Percentiles rank a stretch among this genome's conserved stretches.
phyloP scores from a whole-genome alignment of 1,284 basidiomycete genomes.

The Chalciporus sp. region DNA sequence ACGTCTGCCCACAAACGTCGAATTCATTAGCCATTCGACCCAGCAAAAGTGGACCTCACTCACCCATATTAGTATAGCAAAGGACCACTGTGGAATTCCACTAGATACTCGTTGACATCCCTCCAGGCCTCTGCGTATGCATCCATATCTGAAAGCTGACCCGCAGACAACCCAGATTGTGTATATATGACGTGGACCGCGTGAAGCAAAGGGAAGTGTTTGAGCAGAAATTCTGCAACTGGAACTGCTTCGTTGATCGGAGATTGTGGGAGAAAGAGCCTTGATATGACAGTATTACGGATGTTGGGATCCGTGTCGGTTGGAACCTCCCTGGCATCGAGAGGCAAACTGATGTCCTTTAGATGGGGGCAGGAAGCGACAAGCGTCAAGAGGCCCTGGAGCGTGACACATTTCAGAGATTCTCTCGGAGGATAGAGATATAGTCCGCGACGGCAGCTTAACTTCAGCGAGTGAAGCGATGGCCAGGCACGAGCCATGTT shows the following conservation, averaged over 20 bases:
- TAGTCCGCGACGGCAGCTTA: constrained; percentile 13
- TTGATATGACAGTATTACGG: constrained; percentile 1
- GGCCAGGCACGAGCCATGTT: constrained; percentile 16
- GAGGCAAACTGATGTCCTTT: constrained; percentile 2
- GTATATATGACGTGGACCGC: no score
- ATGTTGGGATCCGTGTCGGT: not conserved
- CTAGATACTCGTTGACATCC: no score
- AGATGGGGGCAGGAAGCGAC: constrained; percentile 6
- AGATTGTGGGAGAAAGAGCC: constrained; percentile 13
- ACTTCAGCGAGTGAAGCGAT: constrained; percentile 3
- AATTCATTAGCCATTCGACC: no score
- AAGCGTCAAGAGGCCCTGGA: constrained; percentile 10
- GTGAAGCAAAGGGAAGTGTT: constrained; percentile 10
- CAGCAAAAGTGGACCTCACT: no score
- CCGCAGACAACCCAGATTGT: no score
- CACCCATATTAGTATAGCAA: no score
- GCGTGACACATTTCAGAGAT: constrained; percentile 16
- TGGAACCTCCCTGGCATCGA: constrained; percentile 20
- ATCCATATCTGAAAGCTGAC: no score
- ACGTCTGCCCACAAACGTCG: no score
- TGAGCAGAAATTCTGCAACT: constrained; percentile 19
- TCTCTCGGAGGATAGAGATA: constrained; percentile 2
- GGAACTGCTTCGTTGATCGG: constrained; percentile 11
- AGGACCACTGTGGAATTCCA: no score
- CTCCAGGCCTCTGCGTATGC: no score